Conservation (phyloP, 2,329 filamentous ascomycete species). For the Geosmithia flava region DNA sequence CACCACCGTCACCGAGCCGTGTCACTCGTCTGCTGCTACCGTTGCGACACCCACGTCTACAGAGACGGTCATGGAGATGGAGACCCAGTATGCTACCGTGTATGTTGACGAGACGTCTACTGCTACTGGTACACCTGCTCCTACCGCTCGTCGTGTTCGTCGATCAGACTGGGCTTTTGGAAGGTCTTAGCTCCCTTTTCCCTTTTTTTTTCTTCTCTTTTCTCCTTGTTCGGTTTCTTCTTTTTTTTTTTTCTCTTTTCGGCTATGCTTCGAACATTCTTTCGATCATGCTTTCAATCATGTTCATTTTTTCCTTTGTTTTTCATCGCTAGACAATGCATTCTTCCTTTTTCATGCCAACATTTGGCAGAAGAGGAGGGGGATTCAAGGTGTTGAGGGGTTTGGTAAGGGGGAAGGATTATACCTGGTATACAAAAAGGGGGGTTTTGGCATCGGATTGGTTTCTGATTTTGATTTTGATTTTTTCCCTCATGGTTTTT, state of each 20-base stretch:
- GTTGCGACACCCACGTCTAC: background rate
- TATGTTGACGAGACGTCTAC: background rate
- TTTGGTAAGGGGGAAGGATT: too few relatives aligned
- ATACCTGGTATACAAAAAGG: too few relatives aligned
- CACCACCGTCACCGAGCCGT: background rate
- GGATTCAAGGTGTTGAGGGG: too few relatives aligned
- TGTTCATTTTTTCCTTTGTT: too few relatives aligned
- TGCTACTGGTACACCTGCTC: background rate
- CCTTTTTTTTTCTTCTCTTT: background rate
- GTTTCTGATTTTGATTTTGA: too few relatives aligned
- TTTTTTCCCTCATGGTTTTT: too few relatives aligned
- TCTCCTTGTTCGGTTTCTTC: background rate
- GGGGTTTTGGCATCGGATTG: too few relatives aligned
- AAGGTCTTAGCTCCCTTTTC: background rate
- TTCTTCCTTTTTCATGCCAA: too few relatives aligned
- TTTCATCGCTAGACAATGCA: too few relatives aligned
- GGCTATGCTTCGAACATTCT: too few relatives aligned
- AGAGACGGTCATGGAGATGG: conserved; percentile 1
- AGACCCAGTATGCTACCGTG: conserved; percentile 1
- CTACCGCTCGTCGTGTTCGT: background rate
- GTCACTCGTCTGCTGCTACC: background rate
- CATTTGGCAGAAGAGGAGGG: too few relatives aligned
- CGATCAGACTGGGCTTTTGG: background rate
- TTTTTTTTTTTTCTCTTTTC: background rate
- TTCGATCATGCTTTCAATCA: too few relatives aligned